Base-by-base conservation (phyloP, 768 basidiomycete genomes). In the Chalciporus pseudorubinellus region DNA sequence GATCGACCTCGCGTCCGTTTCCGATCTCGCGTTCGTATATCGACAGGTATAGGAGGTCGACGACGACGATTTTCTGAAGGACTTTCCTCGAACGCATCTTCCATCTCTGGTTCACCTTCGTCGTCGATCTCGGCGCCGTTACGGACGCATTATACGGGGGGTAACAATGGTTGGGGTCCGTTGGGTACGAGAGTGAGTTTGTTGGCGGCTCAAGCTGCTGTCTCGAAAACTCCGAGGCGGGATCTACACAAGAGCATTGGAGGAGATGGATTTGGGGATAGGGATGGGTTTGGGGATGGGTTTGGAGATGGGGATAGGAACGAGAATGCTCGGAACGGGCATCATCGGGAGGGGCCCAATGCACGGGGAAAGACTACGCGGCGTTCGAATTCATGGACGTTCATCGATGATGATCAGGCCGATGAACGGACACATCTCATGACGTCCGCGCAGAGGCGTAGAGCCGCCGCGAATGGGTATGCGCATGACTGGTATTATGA, bases 81-180 rank as follows among this genome's bases (percentile, higher is more conserved):
- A n/a, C 63, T 49, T 49, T 40, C 51, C 21, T 68, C 66, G 39
- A 52, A 44, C 31, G 47, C 63, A 4, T 72, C 74, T 18, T 80
- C 83, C 29, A 59, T 73, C 19, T 83, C 84, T 6, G 76, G 78
- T 39, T 89, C 89, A 1, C 79, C 78, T 4, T 89, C 88, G 4
- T 91, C 89, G 3, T 90, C 89, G 36, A 85, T 92, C 55, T 92
- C 89, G 34, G 90, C 79, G 1, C 91, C 90, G 16, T 74, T 92
- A 20, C 86, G 83, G 43, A 78, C 82, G 22, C 77, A 74, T 53
- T 69, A 82, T 50, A 75, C 79, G 44, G 76, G 73, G 36, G 59
- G 51, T 39, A 74, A 71, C 52, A 76, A 78, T 3, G 76, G 76
- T 2, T 88, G 82, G 80, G 82, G 77, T 6, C 80, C 85, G 5